Conservation (phyloP, 2,329 filamentous ascomycete species). For the Aquanectria penicillioides region DNA sequence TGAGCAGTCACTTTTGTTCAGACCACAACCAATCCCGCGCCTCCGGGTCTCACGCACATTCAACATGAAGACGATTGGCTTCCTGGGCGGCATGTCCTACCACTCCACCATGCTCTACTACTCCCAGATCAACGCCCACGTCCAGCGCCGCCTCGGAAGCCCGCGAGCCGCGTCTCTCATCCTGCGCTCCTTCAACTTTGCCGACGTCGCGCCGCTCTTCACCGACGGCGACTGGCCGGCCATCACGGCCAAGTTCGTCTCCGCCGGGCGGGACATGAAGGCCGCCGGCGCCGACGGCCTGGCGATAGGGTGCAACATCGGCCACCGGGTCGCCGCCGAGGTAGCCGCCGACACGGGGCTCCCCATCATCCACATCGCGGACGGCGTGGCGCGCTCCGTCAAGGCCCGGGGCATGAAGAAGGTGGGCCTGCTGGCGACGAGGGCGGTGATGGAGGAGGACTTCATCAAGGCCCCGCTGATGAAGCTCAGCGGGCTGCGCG, state of each 20-base stretch:
- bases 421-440: slow-evolving; percentile 2
- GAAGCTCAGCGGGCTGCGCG: background rate
- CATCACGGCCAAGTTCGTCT: background rate
- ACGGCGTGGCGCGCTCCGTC: background rate
- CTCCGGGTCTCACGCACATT: background rate
- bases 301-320: slow-evolving; percentile 1
- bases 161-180: background rate
- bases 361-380: background rate
- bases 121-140: background rate
- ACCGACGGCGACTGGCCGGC: background rate
- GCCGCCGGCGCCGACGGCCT: background rate
- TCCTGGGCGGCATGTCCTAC: slow-evolving; percentile 9
- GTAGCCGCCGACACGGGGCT: background rate
- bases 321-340: background rate
- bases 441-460: slow-evolving; percentile 2
- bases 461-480: slow-evolving; percentile 10
- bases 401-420: background rate
- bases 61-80: slow-evolving; percentile 18
- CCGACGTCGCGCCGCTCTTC: background rate
- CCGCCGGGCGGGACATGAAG: background rate
- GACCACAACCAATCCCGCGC: too few species aligned
- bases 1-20: too few species aligned
- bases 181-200: slow-evolving; percentile 6
- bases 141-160: background rate
- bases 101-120: slow-evolving; percentile 12